These are phyloP conservation scores for Aspergillus sp. DNA, from an alignment of 2,329 filamentous ascomycete species.

Conservation along the genomic window DNA sequence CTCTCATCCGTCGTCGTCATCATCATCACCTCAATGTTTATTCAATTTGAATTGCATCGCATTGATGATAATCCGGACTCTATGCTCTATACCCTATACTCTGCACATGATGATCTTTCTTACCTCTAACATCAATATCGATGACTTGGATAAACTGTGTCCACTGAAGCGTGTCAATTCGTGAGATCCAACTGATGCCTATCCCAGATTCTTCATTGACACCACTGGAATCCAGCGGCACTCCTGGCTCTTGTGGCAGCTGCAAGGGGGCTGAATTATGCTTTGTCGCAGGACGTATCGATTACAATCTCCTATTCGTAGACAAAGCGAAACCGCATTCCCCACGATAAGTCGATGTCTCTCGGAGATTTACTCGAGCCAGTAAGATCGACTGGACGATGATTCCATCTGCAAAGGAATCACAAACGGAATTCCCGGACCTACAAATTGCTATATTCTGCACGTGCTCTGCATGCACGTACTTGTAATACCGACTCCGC, in stretches of 20 bases:
- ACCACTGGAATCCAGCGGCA: not conserved
- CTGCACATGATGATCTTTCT: too few relatives aligned
- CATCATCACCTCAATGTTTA: too few relatives aligned
- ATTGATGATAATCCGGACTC: too few relatives aligned
- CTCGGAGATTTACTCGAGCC: not conserved
- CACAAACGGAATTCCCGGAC: not conserved
- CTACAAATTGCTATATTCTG: not conserved
- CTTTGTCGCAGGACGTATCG: slow-evolving; percentile 2
- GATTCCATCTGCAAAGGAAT: not conserved
- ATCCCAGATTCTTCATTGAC: not conserved
- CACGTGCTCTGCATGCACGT: too few relatives aligned
- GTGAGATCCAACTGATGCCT: not conserved
- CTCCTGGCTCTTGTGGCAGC: not conserved
- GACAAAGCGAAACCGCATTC: not conserved
- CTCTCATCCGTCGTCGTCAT: too few relatives aligned
- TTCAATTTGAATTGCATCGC: too few relatives aligned
- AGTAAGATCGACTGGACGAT: not conserved
- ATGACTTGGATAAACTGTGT: not conserved
- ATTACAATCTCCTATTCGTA: slow-evolving; percentile 12
- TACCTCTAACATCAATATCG: not conserved
- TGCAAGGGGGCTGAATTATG: slow-evolving; percentile 2
- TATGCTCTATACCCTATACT: too few relatives aligned
- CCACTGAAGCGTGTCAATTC: too few relatives aligned
- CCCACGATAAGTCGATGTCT: not conserved
- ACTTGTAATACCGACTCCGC: too few relatives aligned